phyloP scores from a whole-genome alignment of 2,329 filamentous ascomycete genomes.

The Rhytidhysteron rufulum region DNA sequence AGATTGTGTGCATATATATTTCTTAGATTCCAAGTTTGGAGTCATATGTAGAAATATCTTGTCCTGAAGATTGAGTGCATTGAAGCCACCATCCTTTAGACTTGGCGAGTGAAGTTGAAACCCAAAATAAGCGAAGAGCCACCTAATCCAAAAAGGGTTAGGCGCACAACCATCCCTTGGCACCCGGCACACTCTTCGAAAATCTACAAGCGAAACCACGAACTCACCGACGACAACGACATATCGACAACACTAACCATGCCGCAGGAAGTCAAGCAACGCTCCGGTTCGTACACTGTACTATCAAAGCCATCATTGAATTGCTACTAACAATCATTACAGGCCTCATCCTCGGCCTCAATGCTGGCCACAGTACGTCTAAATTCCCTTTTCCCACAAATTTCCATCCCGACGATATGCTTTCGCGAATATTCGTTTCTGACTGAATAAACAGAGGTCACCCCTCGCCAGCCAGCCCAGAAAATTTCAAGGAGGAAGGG shows the following conservation, averaged over 20 bases:
- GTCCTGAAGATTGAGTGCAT: background rate
- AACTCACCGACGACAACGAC: background rate
- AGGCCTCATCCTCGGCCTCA: slow-evolving; percentile 57
- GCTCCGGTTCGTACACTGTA: slow-evolving; percentile 33
- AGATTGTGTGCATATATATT: no score
- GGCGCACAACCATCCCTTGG: background rate
- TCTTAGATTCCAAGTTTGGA: background rate
- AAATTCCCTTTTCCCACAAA: slow-evolving; percentile 11
- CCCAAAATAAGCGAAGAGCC: no score
- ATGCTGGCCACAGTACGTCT: slow-evolving; percentile 63
- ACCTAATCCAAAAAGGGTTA: no score
- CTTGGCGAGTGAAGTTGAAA: no score
- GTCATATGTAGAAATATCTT: background rate
- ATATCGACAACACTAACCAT: slow-evolving; percentile 39
- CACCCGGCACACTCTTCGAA: background rate
- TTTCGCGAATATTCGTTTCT: no score
- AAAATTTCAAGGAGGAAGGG: slow-evolving; percentile 74
- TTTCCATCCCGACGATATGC: slow-evolving; percentile 5
- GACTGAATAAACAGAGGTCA: slow-evolving; percentile 43
- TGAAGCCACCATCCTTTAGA: background rate
- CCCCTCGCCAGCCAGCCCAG: slow-evolving; percentile 47
- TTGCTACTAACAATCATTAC: slow-evolving; percentile 9
- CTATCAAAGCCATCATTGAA: background rate
- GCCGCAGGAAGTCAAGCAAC: slow-evolving; percentile 54
- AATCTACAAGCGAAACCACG: background rate